Evolutionary conservation across 2,329 filamentous ascomycete genomes (phyloP).

Genomic region (Colletotrichum plurivorum): DNA sequence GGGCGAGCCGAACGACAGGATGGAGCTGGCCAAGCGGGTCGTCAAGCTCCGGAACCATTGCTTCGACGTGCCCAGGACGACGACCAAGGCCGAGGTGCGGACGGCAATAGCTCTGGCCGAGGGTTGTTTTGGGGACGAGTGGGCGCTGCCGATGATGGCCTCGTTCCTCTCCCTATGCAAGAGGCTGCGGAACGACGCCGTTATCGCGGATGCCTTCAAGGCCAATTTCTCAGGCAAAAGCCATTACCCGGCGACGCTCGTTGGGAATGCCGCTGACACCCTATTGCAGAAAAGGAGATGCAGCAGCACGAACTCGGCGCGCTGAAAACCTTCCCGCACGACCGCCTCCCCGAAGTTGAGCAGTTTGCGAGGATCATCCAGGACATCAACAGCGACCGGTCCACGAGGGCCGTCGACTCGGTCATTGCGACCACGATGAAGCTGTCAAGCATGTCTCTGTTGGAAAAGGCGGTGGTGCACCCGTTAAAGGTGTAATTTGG

Average conservation of each 20-base stretch:
- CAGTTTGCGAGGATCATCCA: slow-evolving; percentile 12
- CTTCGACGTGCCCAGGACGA: background rate
- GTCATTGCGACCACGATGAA: slow-evolving; percentile 2
- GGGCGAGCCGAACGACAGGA: slow-evolving; percentile 7
- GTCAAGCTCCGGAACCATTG: background rate
- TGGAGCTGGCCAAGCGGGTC: slow-evolving; percentile 18
- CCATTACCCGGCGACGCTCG: background rate
- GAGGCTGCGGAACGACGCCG: background rate
- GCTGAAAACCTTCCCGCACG: background rate
- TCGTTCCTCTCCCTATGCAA: background rate
- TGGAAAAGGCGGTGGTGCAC: background rate
- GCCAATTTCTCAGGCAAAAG: slow-evolving; percentile 12
- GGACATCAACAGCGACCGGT: slow-evolving; percentile 6
- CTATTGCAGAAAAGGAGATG: slow-evolving; percentile 1
- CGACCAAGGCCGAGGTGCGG: background rate
- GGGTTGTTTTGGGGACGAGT: slow-evolving; percentile 15
- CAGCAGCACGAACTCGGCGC: background rate
- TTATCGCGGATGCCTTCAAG: slow-evolving; percentile 3
- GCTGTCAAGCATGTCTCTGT: background rate
- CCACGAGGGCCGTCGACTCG: background rate
- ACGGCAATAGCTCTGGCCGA: background rate
- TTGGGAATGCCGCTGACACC: background rate
- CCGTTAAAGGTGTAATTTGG: background rate
- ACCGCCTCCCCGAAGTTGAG: background rate
- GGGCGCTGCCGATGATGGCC: slow-evolving; percentile 15